A percentile compares a stretch with the other conserved stretches of the same genome.
Conservation (phyloP, 1,284 basidiomycete species). For the Heterobasidion irregulare region DNA sequence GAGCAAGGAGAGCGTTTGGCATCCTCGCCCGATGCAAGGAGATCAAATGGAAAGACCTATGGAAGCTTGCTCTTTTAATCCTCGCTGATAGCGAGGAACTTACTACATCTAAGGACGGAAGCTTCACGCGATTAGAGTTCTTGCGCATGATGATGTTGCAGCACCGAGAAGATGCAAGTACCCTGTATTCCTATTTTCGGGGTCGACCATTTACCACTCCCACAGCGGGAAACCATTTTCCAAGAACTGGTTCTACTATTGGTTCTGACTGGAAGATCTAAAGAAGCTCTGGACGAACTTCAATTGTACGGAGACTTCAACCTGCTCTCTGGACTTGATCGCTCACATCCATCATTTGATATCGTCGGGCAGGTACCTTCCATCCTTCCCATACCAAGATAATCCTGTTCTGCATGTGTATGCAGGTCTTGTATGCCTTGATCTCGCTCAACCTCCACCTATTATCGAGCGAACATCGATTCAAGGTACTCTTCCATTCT, state of each 20-base stretch:
- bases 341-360: neutral
- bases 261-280: constrained; percentile 46
- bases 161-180: constrained; percentile 51
- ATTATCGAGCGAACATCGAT: neutral
- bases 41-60: constrained; percentile 68
- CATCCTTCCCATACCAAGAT: constrained; percentile 79
- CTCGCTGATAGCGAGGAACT: constrained; percentile 28
- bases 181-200: neutral
- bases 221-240: constrained; percentile 68
- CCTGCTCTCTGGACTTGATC: neutral
- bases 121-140: constrained; percentile 41
- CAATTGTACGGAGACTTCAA: constrained; percentile 55
- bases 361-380: constrained; percentile 54
- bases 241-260: constrained; percentile 67
- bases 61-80: constrained; percentile 63
- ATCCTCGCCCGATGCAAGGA: constrained; percentile 82
- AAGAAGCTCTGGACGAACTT: constrained; percentile 74
- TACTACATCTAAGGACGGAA: constrained; percentile 2
- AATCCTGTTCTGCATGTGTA: constrained; percentile 75
- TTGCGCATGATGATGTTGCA: constrained; percentile 64
- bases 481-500: neutral
- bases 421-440: constrained; percentile 68
- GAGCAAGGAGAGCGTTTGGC: constrained; percentile 71
- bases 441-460: constrained; percentile 35
- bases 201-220: constrained; percentile 3